Conservation (phyloP, 495 filamentous ascomycete species). For the Immersiella caudata region DNA sequence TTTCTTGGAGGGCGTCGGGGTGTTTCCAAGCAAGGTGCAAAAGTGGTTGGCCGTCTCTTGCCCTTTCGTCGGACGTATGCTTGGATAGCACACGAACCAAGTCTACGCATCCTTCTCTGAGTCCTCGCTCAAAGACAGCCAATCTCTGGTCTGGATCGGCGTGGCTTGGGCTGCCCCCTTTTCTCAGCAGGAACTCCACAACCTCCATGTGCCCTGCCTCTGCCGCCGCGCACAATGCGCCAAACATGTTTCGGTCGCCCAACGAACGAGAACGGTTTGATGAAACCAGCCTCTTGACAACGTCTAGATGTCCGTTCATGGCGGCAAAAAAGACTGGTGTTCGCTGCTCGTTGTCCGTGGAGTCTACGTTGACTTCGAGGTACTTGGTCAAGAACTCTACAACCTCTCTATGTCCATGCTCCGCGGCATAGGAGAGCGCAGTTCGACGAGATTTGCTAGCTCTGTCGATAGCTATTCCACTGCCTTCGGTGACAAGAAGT, state of each 20-base stretch:
- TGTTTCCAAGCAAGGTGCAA: not conserved
- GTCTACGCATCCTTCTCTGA: not conserved
- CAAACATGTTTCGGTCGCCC: not conserved
- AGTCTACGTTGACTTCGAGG: not conserved
- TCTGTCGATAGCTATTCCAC: not conserved
- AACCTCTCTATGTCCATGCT: constrained; percentile 6
- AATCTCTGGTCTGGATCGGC: not conserved
- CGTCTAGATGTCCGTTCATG: constrained; percentile 4
- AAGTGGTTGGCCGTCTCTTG: not conserved
- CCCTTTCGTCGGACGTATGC: not conserved
- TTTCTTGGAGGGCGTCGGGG: not conserved
- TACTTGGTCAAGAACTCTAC: not conserved
- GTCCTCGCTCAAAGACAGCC: constrained; percentile 1
- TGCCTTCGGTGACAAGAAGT: not conserved
- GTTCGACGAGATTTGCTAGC: not conserved
- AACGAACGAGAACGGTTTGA: not conserved
- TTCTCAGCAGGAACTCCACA: not conserved
- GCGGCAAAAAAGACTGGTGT: constrained; percentile 4
- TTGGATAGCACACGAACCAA: not conserved
- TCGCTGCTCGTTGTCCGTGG: not conserved
- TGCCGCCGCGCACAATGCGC: constrained; percentile 10
- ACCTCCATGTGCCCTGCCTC: constrained; percentile 9
- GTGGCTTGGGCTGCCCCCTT: not conserved
- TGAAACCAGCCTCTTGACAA: not conserved
- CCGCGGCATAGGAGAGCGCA: constrained; percentile 9